Base-by-base conservation (phyloP, 805 yeast genomes). In the Zygotorulaspora chibaensis region DNA sequence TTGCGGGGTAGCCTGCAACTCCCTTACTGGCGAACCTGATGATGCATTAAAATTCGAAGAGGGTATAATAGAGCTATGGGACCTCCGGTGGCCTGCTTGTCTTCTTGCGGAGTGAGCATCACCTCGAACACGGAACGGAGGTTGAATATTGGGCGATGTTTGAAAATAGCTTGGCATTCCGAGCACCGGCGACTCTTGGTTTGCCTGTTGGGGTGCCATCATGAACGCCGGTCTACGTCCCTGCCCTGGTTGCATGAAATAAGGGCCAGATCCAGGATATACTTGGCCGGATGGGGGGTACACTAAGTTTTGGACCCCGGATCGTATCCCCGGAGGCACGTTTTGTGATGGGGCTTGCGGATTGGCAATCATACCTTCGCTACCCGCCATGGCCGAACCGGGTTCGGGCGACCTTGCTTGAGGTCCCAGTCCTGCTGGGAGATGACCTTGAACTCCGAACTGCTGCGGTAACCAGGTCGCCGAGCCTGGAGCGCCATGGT, bases 1-100 rank as follows among this genome's bases (percentile, higher is more conserved):
- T 37, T 54, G 59, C 2, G 56, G 50, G 9, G 50, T 42, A 11
- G 49, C 48, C 11, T 48, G 52, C 13, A 45, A 26, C 13, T 48
- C 52, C 23, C 42, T 45, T 13, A 27, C 42, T 2, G 57, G 58
- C 15, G 56, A 52, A 40, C 42, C 52, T 10, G 40, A 42, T 8
- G 38, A 3, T 16, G 38, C 41, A n/a, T 27, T 26, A 29, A 18
- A 33, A n/a, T 30, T 31, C n/a, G 47, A 35, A 9, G 45, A 31
- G 3, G 53, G 34, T 2, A 57, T 52, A 12, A 45, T 51, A 1
- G 64, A 62, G 49, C 64, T 58, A 28, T 61, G 60, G 5, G 65
- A 48, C 38, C 65, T 53, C 46, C 61, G 51, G 39, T 62, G 66
- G 20, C 57, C 54, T 26, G 38, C 34, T 10, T 26, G 31, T 26